Evolutionary conservation across 2,329 filamentous ascomycete species (phyloP), one percentile per base, ranked within the genome.

Genomic region (Blumeria graminis): DNA sequence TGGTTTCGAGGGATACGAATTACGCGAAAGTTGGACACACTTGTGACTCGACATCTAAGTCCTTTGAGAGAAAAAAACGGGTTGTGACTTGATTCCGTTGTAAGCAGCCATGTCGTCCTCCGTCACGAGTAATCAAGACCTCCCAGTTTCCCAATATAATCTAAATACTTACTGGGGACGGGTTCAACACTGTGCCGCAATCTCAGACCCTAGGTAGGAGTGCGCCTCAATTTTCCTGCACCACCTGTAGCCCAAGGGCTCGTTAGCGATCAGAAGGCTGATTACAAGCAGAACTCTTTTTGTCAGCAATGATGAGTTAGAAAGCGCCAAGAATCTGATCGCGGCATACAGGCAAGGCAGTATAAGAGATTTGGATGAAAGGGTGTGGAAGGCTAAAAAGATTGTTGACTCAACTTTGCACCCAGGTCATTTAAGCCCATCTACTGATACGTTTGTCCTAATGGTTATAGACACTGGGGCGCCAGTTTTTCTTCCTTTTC

Each of bases 341-440:
- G 76, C 83, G 11, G 76, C 81, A 43, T 98, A 95, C 73, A 96
- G 95, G 75, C 80, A 81, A 65, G 89, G 88, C 62, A 79, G 85
- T 69, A 73, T 86, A 59, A 71, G 76, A 63, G 71, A 78, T 56
- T 94, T 96, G 87, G 94, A 82, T 16, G 82, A 86, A 1, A 86
- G 94, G 64, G 72, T 98, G 63, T 98, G 92, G 92, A 74, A 78
- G 60, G 92, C 92, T 48, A 98, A 98, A 77, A 95, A 95, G 75
- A 81, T 94, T 62, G 86, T 96, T 57, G 92, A 98, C 70, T 90
- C 92, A 59, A 98, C 92, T 13, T 71, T 98, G 61, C 92, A 98
- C 68, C 92, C 92, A 62, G 88, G 88, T 93, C 79, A 62, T 75
- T 75, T 59, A 56, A 43, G 48, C 39, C 46, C 32, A 52, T 28